phyloP scores from a whole-genome alignment of 2,329 filamentous ascomycete genomes.

The Aureobasidium sp. region DNA sequence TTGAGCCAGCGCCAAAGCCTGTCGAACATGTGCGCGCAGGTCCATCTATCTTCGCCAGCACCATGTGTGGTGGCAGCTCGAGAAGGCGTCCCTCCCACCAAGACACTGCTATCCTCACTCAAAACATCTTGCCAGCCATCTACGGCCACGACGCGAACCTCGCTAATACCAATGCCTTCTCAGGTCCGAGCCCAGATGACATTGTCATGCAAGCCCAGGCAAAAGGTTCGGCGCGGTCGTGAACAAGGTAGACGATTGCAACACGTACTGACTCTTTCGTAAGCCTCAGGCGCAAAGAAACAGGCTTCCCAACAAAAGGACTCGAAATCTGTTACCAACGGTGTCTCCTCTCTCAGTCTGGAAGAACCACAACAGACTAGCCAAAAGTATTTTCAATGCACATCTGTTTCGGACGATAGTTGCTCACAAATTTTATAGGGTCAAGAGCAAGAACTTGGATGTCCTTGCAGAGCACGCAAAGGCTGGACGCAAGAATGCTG shows the following conservation, averaged over 20 bases:
- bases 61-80: slow-evolving; percentile 10
- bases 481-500: slow-evolving; percentile 64
- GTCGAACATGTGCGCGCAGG: slow-evolving; percentile 3
- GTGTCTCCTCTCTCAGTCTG: slow-evolving; percentile 40
- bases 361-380: slow-evolving; percentile 34
- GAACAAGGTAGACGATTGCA: neutral
- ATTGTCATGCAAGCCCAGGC: slow-evolving; percentile 73
- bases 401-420: too few species aligned
- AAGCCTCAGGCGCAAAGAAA: slow-evolving; percentile 15
- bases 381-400: neutral
- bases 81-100: neutral
- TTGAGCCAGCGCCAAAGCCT: neutral
- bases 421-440: slow-evolving; percentile 24
- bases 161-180: slow-evolving; percentile 55
- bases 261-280: slow-evolving; percentile 15
- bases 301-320: slow-evolving; percentile 25
- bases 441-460: slow-evolving; percentile 68
- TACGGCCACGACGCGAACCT: slow-evolving; percentile 28
- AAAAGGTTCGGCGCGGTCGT: slow-evolving; percentile 30
- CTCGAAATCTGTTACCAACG: slow-evolving; percentile 31
- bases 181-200: slow-evolving; percentile 85
- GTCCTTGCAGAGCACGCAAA: slow-evolving; percentile 74
- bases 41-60: slow-evolving; percentile 13
- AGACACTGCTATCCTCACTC: neutral
- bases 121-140: slow-evolving; percentile 31